A percentile compares a stretch with the other conserved stretches of the same genome.
Conservation (phyloP, 306 rosid species). For the Gynostemma pentaphyllum region DNA sequence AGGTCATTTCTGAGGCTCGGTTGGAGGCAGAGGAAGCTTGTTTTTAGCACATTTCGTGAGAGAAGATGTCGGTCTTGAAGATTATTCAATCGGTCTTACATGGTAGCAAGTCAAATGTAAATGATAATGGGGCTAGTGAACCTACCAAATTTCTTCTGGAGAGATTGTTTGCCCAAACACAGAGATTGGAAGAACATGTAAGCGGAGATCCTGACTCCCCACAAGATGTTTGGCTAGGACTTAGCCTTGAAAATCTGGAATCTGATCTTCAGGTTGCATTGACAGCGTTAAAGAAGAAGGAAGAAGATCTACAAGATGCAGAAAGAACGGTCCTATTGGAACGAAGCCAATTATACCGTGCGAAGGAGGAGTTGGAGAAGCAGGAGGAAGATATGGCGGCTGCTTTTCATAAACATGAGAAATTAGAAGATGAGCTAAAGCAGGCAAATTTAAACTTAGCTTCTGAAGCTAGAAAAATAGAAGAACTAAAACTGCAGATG, state of each 20-base stretch:
- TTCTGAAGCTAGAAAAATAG: conserved; percentile 55
- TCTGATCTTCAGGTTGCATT: conserved; percentile 63
- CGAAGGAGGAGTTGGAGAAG: conserved; percentile 64
- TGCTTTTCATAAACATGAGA: conserved; percentile 39
- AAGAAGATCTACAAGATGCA: conserved; percentile 61
- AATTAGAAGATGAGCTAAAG: conserved; percentile 54
- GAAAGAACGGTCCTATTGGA: conserved; percentile 53
- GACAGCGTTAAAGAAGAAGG: conserved; percentile 52
- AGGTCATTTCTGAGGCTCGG: conserved; percentile 28
- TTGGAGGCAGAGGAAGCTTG: conserved; percentile 21
- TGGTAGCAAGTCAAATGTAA: conserved; percentile 24
- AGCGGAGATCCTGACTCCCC: conserved; percentile 22
- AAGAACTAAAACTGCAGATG: conserved; percentile 48
- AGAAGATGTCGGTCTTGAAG: conserved; percentile 23
- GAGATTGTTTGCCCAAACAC: conserved; percentile 71
- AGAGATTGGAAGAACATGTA: conserved; percentile 54
- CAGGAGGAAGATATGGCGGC: conserved; percentile 54
- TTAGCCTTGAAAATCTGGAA: conserved; percentile 52
- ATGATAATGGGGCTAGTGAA: conserved; percentile 48
- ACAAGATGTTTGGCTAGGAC: conserved; percentile 28
- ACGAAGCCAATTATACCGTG: conserved; percentile 34
- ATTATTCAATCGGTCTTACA: conserved; percentile 34
- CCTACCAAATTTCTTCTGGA: conserved; percentile 74
- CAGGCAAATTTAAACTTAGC: conserved; percentile 40
- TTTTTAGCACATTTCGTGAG: conserved; percentile 12